A percentile compares a stretch with the other conserved stretches of the same genome.
phyloP scores from a whole-genome alignment of 805 yeast species.

The Kuraishia hungarica region DNA sequence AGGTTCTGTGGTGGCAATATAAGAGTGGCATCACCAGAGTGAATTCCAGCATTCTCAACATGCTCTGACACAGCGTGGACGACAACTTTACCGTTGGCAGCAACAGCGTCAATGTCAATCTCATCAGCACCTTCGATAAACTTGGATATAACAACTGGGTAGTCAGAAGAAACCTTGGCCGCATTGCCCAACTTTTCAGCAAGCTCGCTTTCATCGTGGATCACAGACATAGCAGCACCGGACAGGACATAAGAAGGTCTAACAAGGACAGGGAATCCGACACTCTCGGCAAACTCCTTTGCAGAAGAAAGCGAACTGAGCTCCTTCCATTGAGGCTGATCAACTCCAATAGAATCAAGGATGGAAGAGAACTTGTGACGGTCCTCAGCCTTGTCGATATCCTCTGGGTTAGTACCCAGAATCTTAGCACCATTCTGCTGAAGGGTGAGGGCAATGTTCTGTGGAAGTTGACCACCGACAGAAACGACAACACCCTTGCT shows the following conservation, averaged over 20 bases:
- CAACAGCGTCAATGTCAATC: constrained; percentile 96
- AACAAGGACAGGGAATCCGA: constrained; percentile 91
- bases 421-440: constrained; percentile 81
- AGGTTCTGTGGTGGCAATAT: constrained; percentile 86
- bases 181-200: constrained; percentile 80
- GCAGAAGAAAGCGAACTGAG: constrained; percentile 83
- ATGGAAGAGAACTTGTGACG: constrained; percentile 96
- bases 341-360: constrained; percentile 85
- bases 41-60: constrained; percentile 97
- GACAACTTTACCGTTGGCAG: constrained; percentile 75
- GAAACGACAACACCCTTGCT: constrained; percentile 90
- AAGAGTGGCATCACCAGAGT: constrained; percentile 97
- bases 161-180: constrained; percentile 87
- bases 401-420: constrained; percentile 89
- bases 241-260: constrained; percentile 96
- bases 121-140: constrained; percentile 95
- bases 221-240: constrained; percentile 98
- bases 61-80: constrained; percentile 97
- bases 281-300: constrained; percentile 71
- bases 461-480: constrained; percentile 98
- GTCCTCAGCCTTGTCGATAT: constrained; percentile 95
- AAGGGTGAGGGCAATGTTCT: constrained; percentile 84
- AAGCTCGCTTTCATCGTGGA: constrained; percentile 69
- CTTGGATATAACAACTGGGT: constrained; percentile 95
- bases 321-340: constrained; percentile 98